Conservation (phyloP, 2,329 filamentous ascomycete genomes). For the Colletotrichum magnum region DNA sequence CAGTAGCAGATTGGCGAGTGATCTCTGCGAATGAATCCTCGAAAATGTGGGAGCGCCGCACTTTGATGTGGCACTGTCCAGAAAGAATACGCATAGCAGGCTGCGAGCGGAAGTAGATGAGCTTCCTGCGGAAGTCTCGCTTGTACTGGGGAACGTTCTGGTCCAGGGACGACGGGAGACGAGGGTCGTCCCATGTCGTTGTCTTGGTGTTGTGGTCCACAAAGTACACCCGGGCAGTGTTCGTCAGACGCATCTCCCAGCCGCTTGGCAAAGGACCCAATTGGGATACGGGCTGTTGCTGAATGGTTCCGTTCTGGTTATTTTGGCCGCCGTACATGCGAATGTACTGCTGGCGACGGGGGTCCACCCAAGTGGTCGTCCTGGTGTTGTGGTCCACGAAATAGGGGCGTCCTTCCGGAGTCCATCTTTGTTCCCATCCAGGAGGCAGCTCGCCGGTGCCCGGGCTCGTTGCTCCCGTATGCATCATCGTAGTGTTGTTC, state of each 20-base stretch:
- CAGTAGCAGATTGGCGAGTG: constrained; percentile 93
- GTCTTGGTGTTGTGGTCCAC: constrained; percentile 99
- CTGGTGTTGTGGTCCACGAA: constrained; percentile 99
- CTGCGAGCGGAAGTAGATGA: constrained; percentile 99
- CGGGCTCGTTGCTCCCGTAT: constrained; percentile 93
- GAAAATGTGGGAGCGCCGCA: constrained; percentile 95
- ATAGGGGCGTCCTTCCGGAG: constrained; percentile 93
- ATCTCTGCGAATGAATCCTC: constrained; percentile 99
- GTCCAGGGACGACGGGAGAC: constrained; percentile 93
- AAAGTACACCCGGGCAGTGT: constrained; percentile 98
- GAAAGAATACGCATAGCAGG: constrained; percentile 95
- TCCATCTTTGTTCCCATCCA: constrained; percentile 96
- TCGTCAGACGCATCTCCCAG: constrained; percentile 99
- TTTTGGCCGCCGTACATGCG: constrained; percentile 95
- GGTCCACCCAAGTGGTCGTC: constrained; percentile 98
- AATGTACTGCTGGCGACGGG: constrained; percentile 96
- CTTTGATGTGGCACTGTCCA: constrained; percentile 98
- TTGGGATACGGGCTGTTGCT: constrained; percentile 97
- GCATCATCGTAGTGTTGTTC: constrained; percentile 87
- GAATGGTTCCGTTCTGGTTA: constrained; percentile 87
- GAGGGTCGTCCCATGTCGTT: constrained; percentile 98
- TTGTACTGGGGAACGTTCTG: constrained; percentile 99
- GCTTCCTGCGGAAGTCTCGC: constrained; percentile 96
- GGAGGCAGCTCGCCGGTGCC: constrained; percentile 95
- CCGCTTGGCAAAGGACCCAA: constrained; percentile 94